Conservation (phyloP, 345 rosid species). For the Murraya paniculata region DNA sequence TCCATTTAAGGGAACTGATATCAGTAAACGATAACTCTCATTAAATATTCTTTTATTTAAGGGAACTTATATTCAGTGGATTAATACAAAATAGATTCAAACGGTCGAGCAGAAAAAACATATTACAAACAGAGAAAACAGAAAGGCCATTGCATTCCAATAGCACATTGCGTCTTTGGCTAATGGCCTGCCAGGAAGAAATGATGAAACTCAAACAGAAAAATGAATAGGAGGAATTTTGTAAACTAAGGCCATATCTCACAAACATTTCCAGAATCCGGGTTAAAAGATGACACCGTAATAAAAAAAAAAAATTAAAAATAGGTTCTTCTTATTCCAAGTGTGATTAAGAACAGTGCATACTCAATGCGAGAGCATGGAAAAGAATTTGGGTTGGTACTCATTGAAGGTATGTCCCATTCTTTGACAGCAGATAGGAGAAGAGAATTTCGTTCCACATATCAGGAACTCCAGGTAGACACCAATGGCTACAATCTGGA, state of each 20-base stretch:
- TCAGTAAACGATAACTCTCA: too few species aligned
- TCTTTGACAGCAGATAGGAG: constrained; percentile 30
- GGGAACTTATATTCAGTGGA: too few species aligned
- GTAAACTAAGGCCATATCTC: not conserved
- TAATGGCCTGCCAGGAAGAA: not conserved
- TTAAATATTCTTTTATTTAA: too few species aligned
- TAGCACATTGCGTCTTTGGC: too few species aligned
- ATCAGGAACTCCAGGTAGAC: constrained; percentile 79
- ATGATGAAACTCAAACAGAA: not conserved
- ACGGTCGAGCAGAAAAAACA: too few species aligned
- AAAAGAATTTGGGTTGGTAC: not conserved
- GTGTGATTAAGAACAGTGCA: not conserved
- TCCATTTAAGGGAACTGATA: too few species aligned
- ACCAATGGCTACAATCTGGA: constrained; percentile 78
- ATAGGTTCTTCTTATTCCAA: not conserved
- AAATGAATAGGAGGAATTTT: not conserved
- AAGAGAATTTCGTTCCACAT: constrained; percentile 60
- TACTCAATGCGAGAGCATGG: not conserved
- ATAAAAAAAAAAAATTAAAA: not conserved
- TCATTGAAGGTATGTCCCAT: constrained; percentile 3
- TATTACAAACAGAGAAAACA: not conserved
- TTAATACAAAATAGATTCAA: too few species aligned
- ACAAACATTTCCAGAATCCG: not conserved
- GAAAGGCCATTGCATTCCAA: too few species aligned
- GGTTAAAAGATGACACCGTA: not conserved